These are phyloP conservation scores for Pestalotiopsis sp. DNA, from an alignment of 2,329 filamentous ascomycete genomes.

Conservation along the genomic window DNA sequence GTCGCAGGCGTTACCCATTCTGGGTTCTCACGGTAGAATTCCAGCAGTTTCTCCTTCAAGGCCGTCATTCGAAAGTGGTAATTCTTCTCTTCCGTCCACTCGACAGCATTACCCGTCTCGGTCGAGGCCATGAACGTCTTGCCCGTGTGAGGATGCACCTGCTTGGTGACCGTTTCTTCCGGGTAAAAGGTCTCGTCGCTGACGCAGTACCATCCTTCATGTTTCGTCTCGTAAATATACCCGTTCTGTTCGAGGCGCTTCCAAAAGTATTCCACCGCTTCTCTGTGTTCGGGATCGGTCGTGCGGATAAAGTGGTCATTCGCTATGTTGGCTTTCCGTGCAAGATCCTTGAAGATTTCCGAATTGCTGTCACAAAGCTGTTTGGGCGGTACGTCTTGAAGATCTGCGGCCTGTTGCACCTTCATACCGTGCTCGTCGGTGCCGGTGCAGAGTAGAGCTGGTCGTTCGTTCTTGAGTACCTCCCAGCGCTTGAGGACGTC, in stretches of 20 bases:
- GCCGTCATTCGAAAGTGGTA: slow-evolving; percentile 92
- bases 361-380: slow-evolving; percentile 87
- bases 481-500: slow-evolving; percentile 95
- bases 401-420: slow-evolving; percentile 81
- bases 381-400: slow-evolving; percentile 70
- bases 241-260: slow-evolving; percentile 71
- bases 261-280: slow-evolving; percentile 91
- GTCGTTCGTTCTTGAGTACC: slow-evolving; percentile 63
- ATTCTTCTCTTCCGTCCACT: slow-evolving; percentile 91
- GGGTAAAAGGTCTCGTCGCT: slow-evolving; percentile 98
- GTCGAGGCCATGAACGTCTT: slow-evolving; percentile 78
- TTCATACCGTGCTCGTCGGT: slow-evolving; percentile 99
- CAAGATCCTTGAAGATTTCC: slow-evolving; percentile 75
- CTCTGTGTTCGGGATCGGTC: slow-evolving; percentile 77
- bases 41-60: slow-evolving; percentile 74
- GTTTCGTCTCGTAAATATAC: slow-evolving; percentile 80
- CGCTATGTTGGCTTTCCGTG: slow-evolving; percentile 65
- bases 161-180: slow-evolving; percentile 68
- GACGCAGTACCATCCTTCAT: slow-evolving; percentile 95
- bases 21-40: slow-evolving; percentile 78
- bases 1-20: slow-evolving; percentile 71
- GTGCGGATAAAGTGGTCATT: slow-evolving; percentile 92
- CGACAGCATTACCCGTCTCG: slow-evolving; percentile 89
- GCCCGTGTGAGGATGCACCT: slow-evolving; percentile 77
- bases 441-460: slow-evolving; percentile 79